Evolutionary conservation across 169 alveolate species (phyloP), one percentile per base, ranked within the genome.

Genomic region (Eimeria sp.): DNA sequence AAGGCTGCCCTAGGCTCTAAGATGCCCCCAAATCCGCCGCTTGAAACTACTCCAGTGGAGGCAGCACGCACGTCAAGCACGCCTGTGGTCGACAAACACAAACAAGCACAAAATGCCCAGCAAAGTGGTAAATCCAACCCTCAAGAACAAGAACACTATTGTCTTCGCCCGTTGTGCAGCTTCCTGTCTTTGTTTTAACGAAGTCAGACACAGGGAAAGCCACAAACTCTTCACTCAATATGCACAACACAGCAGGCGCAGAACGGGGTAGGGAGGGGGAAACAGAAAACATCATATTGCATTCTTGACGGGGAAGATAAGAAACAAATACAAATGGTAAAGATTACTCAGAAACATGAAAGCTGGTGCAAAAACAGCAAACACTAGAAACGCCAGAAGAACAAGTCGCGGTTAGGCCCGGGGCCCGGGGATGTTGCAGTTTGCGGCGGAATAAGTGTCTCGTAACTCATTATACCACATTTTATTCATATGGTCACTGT

Each of bases 11-110:
- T 78, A 49, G 76, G 45, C 3, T 45, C 76, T 20, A n/a, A 30
- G 54, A 58, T 25, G 63, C 58, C 76, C 25, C 58, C 78, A 20
- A 61, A 30, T 11, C 75, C 45, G 25, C 45, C 63, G 22, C 57
- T 10, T 5, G 92, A 27, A 3, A 61, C 76, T 4, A 30, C 43
- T 7, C 92, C 92, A 27, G 92, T 61, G 47, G 92, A 47, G 40
- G 92, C 92, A 16, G 92, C 92, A 14, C 92, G 92, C 13, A 84
- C 57, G 58, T 84, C 92, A 34, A 84, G 61, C 58, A 84, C 43
- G 22, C 92, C 92, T 84, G 0, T 25, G 20, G 70, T 61, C 20
- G n/a, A 16, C 27, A 61, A 25, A 20, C n/a, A 20, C 70, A 61
- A 61, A 18, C 70, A 16, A 9, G 18, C 63, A 54, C 63, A 54